These are phyloP conservation scores for Yamadazyma aaseri DNA, from an alignment of 1,139 yeast genomes.

Conservation along the genomic window DNA sequence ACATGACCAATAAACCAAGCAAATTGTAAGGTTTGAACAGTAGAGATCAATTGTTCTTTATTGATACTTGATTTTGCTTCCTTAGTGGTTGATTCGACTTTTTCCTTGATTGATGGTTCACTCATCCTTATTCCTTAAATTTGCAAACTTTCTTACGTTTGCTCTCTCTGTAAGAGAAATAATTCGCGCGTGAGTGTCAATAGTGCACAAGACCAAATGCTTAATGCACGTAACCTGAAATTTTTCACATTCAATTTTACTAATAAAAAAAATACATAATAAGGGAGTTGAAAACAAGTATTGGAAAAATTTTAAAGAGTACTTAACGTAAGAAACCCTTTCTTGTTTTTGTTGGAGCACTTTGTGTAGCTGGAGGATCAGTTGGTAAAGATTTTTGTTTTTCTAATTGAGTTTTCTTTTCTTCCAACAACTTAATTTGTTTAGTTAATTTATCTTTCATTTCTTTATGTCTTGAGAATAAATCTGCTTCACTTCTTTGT, in stretches of 20 bases:
- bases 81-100: conserved; percentile 3
- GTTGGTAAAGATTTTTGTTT: conserved; percentile 56
- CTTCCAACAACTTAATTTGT: conserved; percentile 87
- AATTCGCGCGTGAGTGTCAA: too few species aligned
- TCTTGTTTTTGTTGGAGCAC: conserved; percentile 47
- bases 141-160: too few species aligned
- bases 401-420: conserved; percentile 83
- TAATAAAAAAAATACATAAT: too few species aligned
- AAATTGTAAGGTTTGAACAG: conserved; percentile 47
- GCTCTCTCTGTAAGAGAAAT: too few species aligned
- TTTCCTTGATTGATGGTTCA: neutral
- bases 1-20: conserved; percentile 74
- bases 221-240: too few species aligned
- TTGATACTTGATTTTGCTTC: conserved; percentile 8
- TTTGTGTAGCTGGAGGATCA: conserved; percentile 52
- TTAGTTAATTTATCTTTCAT: conserved; percentile 92
- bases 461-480: conserved; percentile 92
- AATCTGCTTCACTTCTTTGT: conserved; percentile 95
- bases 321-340: conserved; percentile 54
- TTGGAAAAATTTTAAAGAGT: neutral
- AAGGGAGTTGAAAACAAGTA: too few species aligned
- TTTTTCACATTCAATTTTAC: too few species aligned
- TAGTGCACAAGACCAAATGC: too few species aligned
- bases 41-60: conserved; percentile 16
- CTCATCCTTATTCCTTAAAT: neutral